Evolutionary conservation across 441 rosid genomes (phyloP).

Genomic region (Melastoma candidum): DNA sequence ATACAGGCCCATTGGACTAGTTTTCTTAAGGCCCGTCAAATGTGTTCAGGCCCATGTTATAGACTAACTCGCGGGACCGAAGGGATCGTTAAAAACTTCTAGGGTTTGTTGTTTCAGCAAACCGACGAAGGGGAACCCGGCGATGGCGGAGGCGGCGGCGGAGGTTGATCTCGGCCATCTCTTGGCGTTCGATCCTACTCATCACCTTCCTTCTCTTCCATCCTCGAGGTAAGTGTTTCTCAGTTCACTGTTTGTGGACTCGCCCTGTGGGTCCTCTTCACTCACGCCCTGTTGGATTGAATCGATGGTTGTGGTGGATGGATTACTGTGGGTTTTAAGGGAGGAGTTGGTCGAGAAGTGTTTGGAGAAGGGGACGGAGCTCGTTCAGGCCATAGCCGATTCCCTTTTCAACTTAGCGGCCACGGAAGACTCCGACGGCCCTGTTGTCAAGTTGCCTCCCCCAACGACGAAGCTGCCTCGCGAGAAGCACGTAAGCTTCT

Average conservation of each 20-base stretch:
- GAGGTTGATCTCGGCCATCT: conserved; percentile 73
- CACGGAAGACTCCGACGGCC: conserved; percentile 69
- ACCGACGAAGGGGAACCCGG: no score
- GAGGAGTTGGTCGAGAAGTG: conserved; percentile 59
- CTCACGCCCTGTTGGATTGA: no score
- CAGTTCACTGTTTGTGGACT: not conserved
- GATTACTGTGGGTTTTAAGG: conserved; percentile 21
- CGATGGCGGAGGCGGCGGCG: conserved; percentile 22
- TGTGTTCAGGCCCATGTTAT: no score
- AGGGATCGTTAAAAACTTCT: no score
- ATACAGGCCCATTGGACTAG: no score
- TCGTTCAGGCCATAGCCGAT: conserved; percentile 69
- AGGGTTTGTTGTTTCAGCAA: no score
- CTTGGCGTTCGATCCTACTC: conserved; percentile 48
- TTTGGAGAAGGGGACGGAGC: conserved; percentile 49
- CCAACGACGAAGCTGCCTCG: conserved; percentile 73
- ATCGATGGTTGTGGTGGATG: not conserved
- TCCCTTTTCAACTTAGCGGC: conserved; percentile 65
- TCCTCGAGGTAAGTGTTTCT: conserved; percentile 50
- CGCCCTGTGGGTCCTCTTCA: not conserved
- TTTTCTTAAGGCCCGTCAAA: no score
- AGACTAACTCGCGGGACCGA: no score
- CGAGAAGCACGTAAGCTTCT: conserved; percentile 69
- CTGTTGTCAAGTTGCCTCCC: conserved; percentile 74
- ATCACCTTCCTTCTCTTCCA: conserved; percentile 41